A percentile compares a stretch with the other conserved stretches of the same genome.
Evolutionary conservation across 768 basidiomycete species (phyloP).

Genomic region (Rhizopogon sp.): DNA sequence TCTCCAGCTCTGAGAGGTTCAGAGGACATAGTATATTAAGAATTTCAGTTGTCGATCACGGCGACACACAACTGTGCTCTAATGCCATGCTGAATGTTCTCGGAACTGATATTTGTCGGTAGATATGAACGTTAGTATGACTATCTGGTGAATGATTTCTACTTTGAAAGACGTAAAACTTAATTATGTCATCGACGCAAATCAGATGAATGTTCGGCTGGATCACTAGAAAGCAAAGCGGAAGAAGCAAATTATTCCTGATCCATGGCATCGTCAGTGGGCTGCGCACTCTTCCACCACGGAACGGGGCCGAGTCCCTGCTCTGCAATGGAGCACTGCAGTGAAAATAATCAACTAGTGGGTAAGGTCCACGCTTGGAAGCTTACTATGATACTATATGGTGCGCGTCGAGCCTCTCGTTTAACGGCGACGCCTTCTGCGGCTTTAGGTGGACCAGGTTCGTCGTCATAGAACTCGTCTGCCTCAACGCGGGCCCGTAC

Average conservation of each 20-base stretch:
- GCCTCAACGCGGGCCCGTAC: conserved; percentile 74
- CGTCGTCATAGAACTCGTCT: conserved; percentile 83
- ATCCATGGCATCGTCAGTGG: conserved; percentile 37
- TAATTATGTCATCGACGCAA: not conserved
- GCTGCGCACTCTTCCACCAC: conserved; percentile 63
- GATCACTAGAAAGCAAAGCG: not conserved
- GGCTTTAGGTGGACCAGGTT: conserved; percentile 78
- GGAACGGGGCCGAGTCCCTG: conserved; percentile 73
- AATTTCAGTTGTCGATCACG: no score
- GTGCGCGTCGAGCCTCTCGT: conserved; percentile 45
- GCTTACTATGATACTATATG: conserved; percentile 68
- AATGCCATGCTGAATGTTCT: no score
- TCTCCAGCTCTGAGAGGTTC: no score
- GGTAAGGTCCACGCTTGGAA: not conserved
- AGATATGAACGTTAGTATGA: not conserved
- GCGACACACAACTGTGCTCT: no score
- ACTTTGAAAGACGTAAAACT: not conserved
- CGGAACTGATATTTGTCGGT: no score
- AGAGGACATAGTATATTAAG: no score
- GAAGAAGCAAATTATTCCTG: conserved; percentile 23
- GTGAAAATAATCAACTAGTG: not conserved
- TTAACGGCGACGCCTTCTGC: conserved; percentile 60
- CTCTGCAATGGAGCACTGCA: conserved; percentile 75
- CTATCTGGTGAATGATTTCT: not conserved
- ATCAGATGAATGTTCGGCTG: not conserved